A percentile compares a stretch with the other conserved stretches of the same genome.
These are phyloP conservation scores for Leishmania lainsoni DNA, from an alignment of 208 protist species.

Conservation along the genomic window DNA sequence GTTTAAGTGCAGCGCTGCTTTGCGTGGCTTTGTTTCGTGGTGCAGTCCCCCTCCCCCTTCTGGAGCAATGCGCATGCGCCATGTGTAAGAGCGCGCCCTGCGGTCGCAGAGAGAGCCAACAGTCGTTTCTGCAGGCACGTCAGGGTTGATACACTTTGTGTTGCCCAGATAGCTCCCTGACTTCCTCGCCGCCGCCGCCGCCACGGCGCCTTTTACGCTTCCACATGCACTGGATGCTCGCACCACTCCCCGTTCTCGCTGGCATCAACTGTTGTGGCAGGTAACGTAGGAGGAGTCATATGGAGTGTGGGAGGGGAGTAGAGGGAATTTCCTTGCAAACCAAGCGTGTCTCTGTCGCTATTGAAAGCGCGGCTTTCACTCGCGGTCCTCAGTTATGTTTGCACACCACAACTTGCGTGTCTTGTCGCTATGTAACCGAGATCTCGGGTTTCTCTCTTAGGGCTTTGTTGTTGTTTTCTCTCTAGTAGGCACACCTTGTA, in stretches of 20 bases:
- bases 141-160: not conserved
- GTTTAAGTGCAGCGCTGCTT: conserved; percentile 45
- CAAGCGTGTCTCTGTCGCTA: not conserved
- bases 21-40: too few species aligned
- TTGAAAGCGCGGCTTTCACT: not conserved
- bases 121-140: not conserved
- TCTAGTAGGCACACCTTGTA: conserved; percentile 15
- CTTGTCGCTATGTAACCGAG: not conserved
- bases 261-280: not conserved
- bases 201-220: not conserved
- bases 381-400: not conserved
- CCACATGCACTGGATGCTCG: not conserved
- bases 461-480: not conserved
- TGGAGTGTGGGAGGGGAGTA: not conserved
- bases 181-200: not conserved
- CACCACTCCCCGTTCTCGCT: not conserved
- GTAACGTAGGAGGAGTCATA: not conserved
- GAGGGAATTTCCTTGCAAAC: not conserved
- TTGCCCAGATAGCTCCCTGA: not conserved
- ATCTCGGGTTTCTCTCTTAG: not conserved
- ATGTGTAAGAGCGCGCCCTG: not conserved
- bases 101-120: not conserved
- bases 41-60: not conserved
- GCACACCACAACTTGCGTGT: not conserved
- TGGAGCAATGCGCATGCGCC: not conserved